These are phyloP conservation scores for Alternaria sp. DNA, from an alignment of 2,329 filamentous ascomycete species.

Conservation along the genomic window DNA sequence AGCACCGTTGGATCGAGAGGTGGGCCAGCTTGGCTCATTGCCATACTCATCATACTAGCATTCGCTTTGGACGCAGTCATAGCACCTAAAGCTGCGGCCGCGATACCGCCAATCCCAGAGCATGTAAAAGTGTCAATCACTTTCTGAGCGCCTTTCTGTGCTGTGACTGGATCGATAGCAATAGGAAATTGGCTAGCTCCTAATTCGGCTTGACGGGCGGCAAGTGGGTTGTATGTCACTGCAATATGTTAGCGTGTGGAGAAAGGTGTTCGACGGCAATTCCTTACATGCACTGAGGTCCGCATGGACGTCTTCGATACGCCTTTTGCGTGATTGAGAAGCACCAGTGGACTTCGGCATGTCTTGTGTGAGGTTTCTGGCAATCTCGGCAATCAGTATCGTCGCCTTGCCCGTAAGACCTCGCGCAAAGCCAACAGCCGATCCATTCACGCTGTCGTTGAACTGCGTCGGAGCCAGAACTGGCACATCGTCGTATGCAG, in stretches of 20 bases:
- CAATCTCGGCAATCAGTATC: conserved; percentile 34
- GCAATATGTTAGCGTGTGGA: conserved; percentile 2
- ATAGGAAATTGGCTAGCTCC: conserved; percentile 12
- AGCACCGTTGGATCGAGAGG: conserved; percentile 33
- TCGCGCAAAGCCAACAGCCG: conserved; percentile 36
- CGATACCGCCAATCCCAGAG: conserved; percentile 39
- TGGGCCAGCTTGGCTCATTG: not conserved
- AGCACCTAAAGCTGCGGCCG: conserved; percentile 30
- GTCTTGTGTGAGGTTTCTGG: conserved; percentile 26
- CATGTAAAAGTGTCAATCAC: conserved; percentile 35
- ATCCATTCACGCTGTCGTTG: conserved; percentile 40
- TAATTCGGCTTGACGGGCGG: conserved; percentile 19
- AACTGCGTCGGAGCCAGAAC: conserved; percentile 28
- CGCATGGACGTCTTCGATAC: not conserved
- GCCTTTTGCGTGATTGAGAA: conserved; percentile 10
- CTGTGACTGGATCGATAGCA: conserved; percentile 33
- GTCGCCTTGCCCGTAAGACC: conserved; percentile 39
- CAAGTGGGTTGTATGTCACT: conserved; percentile 27
- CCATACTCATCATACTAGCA: conserved; percentile 7
- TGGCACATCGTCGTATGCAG: conserved; percentile 33
- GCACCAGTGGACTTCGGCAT: conserved; percentile 9
- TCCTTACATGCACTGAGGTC: conserved; percentile 31
- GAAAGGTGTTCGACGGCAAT: not conserved
- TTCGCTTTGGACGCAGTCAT: conserved; percentile 27
- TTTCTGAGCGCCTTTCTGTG: conserved; percentile 31